These are phyloP conservation scores for Leishmania martiniquensis DNA, from an alignment of 208 protist genomes.

Conservation along the genomic window DNA sequence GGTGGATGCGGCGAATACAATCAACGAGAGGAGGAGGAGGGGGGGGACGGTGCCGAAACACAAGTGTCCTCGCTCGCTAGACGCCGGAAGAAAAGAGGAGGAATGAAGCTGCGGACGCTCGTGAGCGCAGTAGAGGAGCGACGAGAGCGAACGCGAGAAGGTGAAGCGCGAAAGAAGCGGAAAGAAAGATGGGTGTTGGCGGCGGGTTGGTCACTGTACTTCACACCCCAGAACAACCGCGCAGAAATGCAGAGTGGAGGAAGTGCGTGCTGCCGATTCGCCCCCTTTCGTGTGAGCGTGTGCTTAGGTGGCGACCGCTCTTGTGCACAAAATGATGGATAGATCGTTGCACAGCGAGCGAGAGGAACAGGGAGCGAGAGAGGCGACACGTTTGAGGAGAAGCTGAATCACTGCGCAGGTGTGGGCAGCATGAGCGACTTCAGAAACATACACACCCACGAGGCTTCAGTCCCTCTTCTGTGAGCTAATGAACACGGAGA, in stretches of 20 bases:
- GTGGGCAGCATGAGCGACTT: neutral
- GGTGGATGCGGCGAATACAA: neutral
- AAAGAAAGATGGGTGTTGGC: neutral
- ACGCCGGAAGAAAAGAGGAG: neutral
- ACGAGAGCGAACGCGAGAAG: neutral
- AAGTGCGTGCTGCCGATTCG: neutral
- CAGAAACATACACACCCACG: neutral
- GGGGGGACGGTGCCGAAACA: neutral
- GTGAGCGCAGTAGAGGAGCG: neutral
- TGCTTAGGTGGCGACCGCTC: neutral
- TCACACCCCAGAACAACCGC: neutral
- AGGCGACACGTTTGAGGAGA: neutral
- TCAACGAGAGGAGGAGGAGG: neutral
- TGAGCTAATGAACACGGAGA: neutral
- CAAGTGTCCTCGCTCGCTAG: neutral
- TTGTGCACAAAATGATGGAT: neutral
- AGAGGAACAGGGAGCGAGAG: neutral
- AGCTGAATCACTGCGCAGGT: too few species aligned
- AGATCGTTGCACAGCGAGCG: neutral
- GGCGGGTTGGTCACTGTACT: neutral
- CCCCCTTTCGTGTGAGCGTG: neutral
- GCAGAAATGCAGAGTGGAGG: neutral
- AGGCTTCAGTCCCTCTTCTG: neutral
- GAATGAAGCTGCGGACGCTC: too few species aligned
- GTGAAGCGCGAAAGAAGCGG: neutral